Percentiles rank a stretch among this genome's conserved stretches.
Evolutionary conservation across 176 grass and related monocot species (phyloP).

Genomic region (Ananas comosus): DNA sequence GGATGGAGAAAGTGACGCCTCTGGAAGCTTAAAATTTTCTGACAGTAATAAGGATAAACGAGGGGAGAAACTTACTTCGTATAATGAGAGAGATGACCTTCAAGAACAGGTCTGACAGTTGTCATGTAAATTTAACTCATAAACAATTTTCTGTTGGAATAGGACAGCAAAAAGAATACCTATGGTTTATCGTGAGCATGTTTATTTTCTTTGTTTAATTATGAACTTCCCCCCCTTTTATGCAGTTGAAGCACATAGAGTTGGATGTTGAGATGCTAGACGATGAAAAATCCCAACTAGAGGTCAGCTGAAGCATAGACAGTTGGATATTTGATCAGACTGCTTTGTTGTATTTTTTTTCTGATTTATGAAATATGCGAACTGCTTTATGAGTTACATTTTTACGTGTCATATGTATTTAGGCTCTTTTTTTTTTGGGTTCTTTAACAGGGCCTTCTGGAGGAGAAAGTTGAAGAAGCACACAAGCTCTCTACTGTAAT

Average conservation of each 20-base stretch:
- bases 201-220: not conserved
- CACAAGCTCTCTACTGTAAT: conserved; percentile 45
- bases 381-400: conserved; percentile 1
- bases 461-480: conserved; percentile 50
- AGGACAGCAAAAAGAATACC: not conserved
- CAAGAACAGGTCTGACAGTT: conserved; percentile 43
- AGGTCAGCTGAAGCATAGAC: conserved; percentile 23
- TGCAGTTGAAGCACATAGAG: conserved; percentile 56
- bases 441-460: conserved; percentile 37
- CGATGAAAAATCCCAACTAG: conserved; percentile 61
- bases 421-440: conserved; percentile 7
- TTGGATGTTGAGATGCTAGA: conserved; percentile 48
- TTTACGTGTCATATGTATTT: not conserved
- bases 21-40: conserved; percentile 47
- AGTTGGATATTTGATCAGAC: too few species aligned
- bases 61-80: conserved; percentile 23
- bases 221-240: not conserved
- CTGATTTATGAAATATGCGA: not conserved
- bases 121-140: conserved; percentile 3
- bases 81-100: conserved; percentile 47
- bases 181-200: not conserved
- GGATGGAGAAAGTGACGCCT: conserved; percentile 44
- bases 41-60: conserved; percentile 46
- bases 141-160: conserved; percentile 1
- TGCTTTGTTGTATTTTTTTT: not conserved